Base-by-base conservation (phyloP, 2,329 filamentous ascomycete species). In the Lasiodiplodia theobromae region DNA sequence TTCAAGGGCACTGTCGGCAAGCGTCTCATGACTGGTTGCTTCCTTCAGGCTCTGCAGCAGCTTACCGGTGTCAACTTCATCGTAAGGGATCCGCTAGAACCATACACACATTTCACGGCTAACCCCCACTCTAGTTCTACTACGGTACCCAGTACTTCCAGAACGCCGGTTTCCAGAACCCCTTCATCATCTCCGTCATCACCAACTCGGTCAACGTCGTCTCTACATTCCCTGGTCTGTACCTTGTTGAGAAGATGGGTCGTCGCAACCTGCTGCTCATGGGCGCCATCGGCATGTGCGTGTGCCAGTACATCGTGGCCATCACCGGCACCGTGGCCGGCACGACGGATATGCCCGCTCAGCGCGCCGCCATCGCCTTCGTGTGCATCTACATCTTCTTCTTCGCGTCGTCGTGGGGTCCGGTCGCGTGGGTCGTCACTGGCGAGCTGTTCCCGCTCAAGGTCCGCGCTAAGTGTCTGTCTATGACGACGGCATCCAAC, bases 1-100 rank as follows among this genome's bases (percentile, higher is more conserved):
- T 82, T 84, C 76, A 78, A 77, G 69, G 81, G 81, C n/a, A 81
- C 76, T 68, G 76, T 83, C 60, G 77, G 79, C 63, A 90, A 90
- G 72, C 89, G 92, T 71, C 88, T 90, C 1, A 79, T 91, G 51
- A 94, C 92, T 14, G 92, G 92, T 56, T 94, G 91, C 76, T 83
- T 86, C 44, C 84, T 95, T 28, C 92, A 95, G 77, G 90, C 91
- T 80, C 86, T 96, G n/a, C 92, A 96, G 77, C 92, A 96, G 77
- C 85, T 95, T 16, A 92, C 79, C 51, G 81, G 81, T 74, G 79
- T 82, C 71, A 82, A 77, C 71, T 82, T 82, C 72, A 82, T 81
- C 73, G 80, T 81, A 70, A 44, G 66, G 2, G 21, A 6, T 14
- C 28, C 28, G 14, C 11, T 31, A 2, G 16, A 37, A 49, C 10